phyloP scores from a whole-genome alignment of 2,329 filamentous ascomycete species.

The Microcera coccophila region DNA sequence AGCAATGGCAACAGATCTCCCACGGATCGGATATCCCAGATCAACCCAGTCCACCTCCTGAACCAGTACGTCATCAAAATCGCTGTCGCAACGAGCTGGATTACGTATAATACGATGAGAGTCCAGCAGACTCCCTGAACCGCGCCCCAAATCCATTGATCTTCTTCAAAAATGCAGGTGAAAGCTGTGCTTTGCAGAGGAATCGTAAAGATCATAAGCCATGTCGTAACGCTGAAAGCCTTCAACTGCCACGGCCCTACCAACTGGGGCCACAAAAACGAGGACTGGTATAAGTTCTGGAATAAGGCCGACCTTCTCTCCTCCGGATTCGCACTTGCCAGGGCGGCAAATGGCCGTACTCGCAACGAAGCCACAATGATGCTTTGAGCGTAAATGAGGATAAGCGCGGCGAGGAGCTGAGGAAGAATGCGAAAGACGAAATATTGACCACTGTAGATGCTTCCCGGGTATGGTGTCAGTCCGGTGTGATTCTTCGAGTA shows the following conservation, averaged over 20 bases:
- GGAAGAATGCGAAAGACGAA: constrained; percentile 86
- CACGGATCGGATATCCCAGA: constrained; percentile 80
- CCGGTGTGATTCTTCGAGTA: constrained; percentile 62
- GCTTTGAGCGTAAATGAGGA: constrained; percentile 74
- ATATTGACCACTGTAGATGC: constrained; percentile 68
- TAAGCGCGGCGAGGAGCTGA: constrained; percentile 65
- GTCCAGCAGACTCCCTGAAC: constrained; percentile 77
- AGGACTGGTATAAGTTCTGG: constrained; percentile 62
- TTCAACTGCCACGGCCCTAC: constrained; percentile 64
- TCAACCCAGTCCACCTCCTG: constrained; percentile 64
- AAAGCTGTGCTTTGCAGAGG: constrained; percentile 78
- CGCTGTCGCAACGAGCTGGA: constrained; percentile 55
- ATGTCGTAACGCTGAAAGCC: constrained; percentile 63
- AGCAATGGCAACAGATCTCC: constrained; percentile 77
- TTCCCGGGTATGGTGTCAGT: constrained; percentile 61
- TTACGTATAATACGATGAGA: constrained; percentile 67
- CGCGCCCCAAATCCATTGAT: constrained; percentile 73
- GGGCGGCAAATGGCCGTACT: constrained; percentile 71
- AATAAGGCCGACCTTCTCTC: constrained; percentile 64
- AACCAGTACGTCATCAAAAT: constrained; percentile 61
- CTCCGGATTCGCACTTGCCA: constrained; percentile 61
- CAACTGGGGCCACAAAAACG: constrained; percentile 61
- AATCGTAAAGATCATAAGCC: constrained; percentile 75
- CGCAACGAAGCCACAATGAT: constrained; percentile 72
- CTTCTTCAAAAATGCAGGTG: constrained; percentile 55